Evolutionary conservation across 2,329 filamentous ascomycete species (phyloP).

Genomic region (Exutisphaerella laricina): DNA sequence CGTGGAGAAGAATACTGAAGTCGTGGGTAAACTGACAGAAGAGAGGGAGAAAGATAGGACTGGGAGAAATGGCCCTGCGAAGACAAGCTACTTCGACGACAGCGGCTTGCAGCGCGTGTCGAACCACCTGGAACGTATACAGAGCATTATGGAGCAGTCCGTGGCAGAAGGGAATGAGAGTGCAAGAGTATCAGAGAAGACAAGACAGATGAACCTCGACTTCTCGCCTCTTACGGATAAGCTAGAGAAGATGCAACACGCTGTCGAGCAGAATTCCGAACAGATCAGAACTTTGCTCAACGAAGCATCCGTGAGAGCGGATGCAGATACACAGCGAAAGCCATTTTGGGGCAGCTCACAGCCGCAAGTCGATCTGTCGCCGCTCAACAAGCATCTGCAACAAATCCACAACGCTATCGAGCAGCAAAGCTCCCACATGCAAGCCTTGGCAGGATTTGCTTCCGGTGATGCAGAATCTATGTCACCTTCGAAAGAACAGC

Average conservation of each 20-base stretch:
- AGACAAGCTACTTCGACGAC: no score
- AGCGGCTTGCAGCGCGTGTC: conserved; percentile 24
- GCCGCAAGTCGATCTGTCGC: conserved; percentile 9
- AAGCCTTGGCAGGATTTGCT: conserved; percentile 15
- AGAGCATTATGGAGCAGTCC: conserved; percentile 23
- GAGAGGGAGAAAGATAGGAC: conserved; percentile 11
- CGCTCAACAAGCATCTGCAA: conserved; percentile 12
- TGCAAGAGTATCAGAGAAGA: neutral
- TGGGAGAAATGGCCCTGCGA: no score
- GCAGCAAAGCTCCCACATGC: conserved; percentile 15
- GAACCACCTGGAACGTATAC: conserved; percentile 27
- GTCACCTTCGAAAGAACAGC: neutral
- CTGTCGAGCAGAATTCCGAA: conserved; percentile 26
- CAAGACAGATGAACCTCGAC: conserved; percentile 9
- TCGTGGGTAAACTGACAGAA: conserved; percentile 20
- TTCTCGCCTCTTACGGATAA: conserved; percentile 21
- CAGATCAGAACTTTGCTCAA: conserved; percentile 22
- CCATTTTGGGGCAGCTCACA: conserved; percentile 10
- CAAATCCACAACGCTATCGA: conserved; percentile 16
- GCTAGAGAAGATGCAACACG: conserved; percentile 23
- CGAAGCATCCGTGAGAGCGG: conserved; percentile 7
- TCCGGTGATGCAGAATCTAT: conserved; percentile 7
- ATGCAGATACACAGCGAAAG: conserved; percentile 9
- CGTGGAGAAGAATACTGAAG: conserved; percentile 25
- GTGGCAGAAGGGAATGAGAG: conserved; percentile 16